phyloP scores from a whole-genome alignment of 352 stramenopile species.

The Thalassiosira mediterranea region DNA sequence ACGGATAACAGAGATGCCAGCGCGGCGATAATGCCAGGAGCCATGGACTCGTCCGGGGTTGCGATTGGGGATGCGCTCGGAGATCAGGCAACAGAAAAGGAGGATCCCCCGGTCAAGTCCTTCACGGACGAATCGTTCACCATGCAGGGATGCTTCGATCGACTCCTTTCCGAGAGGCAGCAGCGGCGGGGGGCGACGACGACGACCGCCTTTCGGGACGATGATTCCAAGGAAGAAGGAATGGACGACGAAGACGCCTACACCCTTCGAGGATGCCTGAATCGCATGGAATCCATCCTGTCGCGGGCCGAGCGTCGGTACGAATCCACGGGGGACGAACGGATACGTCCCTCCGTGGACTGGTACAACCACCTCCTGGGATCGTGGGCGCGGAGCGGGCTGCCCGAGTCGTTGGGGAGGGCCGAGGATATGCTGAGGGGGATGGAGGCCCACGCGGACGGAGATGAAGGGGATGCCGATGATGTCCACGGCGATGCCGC shows the following conservation, averaged over 20 bases:
- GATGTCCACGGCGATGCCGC: neutral
- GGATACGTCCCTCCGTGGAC: conserved; percentile 30
- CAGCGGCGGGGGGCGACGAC: conserved; percentile 17
- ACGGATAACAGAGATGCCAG: too few species aligned
- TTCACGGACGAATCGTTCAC: too few species aligned
- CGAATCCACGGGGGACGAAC: conserved; percentile 22
- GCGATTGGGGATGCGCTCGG: too few species aligned
- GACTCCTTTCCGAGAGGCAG: too few species aligned
- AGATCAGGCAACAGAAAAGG: too few species aligned
- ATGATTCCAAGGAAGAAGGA: neutral
- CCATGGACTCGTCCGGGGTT: conserved; percentile 25
- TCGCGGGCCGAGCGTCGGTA: conserved; percentile 27
- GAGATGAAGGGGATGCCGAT: neutral
- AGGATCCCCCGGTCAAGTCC: too few species aligned
- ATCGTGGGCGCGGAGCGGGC: conserved; percentile 31
- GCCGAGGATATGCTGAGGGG: conserved; percentile 25
- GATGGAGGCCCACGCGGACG: conserved; percentile 30
- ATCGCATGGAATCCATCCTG: conserved; percentile 37
- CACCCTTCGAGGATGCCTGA: conserved; percentile 28
- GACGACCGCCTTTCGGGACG: conserved; percentile 6
- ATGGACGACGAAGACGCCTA: conserved; percentile 14
- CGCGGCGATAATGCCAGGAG: too few species aligned
- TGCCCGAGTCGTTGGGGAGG: conserved; percentile 8
- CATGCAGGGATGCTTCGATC: too few species aligned
- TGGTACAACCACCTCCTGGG: conserved; percentile 51